Evolutionary conservation across 2,329 filamentous ascomycete genomes (phyloP), one percentile per base, ranked within the genome.

Genomic region (Aspergillus caelatus): DNA sequence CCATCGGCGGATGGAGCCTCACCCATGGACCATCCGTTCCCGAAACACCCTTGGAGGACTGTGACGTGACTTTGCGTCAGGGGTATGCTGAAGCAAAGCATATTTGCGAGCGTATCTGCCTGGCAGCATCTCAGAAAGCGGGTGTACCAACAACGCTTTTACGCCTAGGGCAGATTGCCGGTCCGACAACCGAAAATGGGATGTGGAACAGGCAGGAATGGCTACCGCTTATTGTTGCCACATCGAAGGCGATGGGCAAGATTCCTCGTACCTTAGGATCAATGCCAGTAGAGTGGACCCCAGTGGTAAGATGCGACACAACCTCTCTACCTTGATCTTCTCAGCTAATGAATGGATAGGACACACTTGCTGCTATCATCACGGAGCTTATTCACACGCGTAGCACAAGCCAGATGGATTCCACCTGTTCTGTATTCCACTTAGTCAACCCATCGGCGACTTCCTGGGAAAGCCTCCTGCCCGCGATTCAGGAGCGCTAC

Each of bases 201-300:
- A 36, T 60, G 36, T 89, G 86, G 86, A 87, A 85, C 65, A 76
- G 73, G 36, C 79, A 84, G 11, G 86, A 89, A 65, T 88, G 85
- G 82, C 71, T 88, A 3, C 87, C 86, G 0, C 72, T 68, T 21
- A 64, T 81, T 14, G 65, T 81, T 26, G 77, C 79, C 0, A 85
- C 83, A 58, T 87, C 84, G 0, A 71, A 82, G 10, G 74, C 82
- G 58, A 73, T 88, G 1, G 80, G 81, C 0, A 71, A 79, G 4
- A 69, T 88, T 4, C 85, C 86, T 0, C 62, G 65, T 1, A 72
- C 77, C 1, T 75, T 88, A 0, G 85, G 84, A 0, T 62, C 69
- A 3, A 71, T 80, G 3, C 71, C 72, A 0, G 78, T 88, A 2
- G 84, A 87, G 69, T 88, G 86, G 86, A 77, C 83, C 1, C 83